phyloP scores from a whole-genome alignment of 768 basidiomycete genomes.

The Boletus reticulatus region DNA sequence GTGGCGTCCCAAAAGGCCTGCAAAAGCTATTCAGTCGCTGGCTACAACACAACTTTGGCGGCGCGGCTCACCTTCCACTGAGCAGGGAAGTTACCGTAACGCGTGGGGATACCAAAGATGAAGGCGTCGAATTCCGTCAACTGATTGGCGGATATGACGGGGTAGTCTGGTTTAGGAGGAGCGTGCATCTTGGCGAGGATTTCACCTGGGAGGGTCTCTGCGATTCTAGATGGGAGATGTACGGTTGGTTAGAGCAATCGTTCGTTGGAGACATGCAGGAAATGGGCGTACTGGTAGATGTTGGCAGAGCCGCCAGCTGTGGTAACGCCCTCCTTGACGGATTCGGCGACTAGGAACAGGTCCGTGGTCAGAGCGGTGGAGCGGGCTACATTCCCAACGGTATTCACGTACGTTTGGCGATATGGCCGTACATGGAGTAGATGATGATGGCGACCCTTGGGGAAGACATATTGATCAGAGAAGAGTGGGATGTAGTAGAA shows the following conservation, averaged over 20 bases:
- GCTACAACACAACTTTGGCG: no score
- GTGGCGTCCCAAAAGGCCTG: conserved; percentile 78
- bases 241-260: not conserved
- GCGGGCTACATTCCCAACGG: not conserved
- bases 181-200: conserved; percentile 69
- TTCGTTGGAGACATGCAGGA: not conserved
- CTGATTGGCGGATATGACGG: conserved; percentile 54
- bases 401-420: conserved; percentile 52
- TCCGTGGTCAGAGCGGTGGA: no score
- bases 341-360: conserved; percentile 53
- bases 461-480: conserved; percentile 34
- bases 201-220: conserved; percentile 75
- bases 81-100: conserved; percentile 77
- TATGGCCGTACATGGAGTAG: conserved; percentile 77
- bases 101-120: conserved; percentile 75
- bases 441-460: conserved; percentile 70
- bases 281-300: conserved; percentile 51
- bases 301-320: conserved; percentile 47
- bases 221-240: conserved; percentile 44
- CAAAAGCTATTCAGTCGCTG: not conserved
- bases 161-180: conserved; percentile 68
- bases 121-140: conserved; percentile 63
- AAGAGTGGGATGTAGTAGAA: not conserved
- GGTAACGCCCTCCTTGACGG: conserved; percentile 44
- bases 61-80: conserved; percentile 68